These are phyloP conservation scores for Beauveria bassiana DNA, from an alignment of 2,329 filamentous ascomycete genomes.

Conservation along the genomic window DNA sequence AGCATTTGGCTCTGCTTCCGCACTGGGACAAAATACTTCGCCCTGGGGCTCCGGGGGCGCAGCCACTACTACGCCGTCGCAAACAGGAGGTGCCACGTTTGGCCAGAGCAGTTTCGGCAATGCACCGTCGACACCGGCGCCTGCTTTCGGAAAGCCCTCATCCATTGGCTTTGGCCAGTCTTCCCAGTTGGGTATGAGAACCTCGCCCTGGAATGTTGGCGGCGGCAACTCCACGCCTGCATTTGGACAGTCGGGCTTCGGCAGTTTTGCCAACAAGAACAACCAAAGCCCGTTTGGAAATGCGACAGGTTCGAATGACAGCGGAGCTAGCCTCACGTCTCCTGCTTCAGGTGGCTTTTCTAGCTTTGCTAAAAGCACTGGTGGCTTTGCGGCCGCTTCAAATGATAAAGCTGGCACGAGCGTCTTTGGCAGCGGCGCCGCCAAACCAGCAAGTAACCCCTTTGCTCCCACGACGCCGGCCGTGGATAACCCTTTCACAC, in stretches of 20 bases:
- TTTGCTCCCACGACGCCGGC: conserved; percentile 23
- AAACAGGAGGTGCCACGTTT: conserved; percentile 31
- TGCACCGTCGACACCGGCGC: conserved; percentile 26
- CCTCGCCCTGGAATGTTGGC: conserved; percentile 45
- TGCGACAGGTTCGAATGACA: conserved; percentile 14
- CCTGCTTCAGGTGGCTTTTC: conserved; percentile 40
- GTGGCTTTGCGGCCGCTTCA: conserved; percentile 47
- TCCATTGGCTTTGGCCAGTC: conserved; percentile 47
- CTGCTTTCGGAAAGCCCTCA: conserved; percentile 43
- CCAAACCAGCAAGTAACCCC: conserved; percentile 27
- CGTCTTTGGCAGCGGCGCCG: conserved; percentile 27
- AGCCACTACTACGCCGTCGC: conserved; percentile 23
- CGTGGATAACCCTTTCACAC: conserved; percentile 4
- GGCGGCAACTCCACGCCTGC: conserved; percentile 27
- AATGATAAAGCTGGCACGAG: conserved; percentile 27
- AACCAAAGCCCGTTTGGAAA: conserved; percentile 32
- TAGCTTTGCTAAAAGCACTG: conserved; percentile 45
- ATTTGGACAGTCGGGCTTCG: conserved; percentile 49
- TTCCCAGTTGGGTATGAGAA: conserved; percentile 37
- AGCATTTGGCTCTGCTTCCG: conserved; percentile 40
- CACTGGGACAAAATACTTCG: conserved; percentile 43
- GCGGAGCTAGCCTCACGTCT: conserved; percentile 8
- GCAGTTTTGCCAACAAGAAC: conserved; percentile 30
- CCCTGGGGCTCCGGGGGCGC: conserved; percentile 37
- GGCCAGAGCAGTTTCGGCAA: conserved; percentile 38